Evolutionary conservation across 2,329 filamentous ascomycete species (phyloP).

Genomic region (Fusarium veterinarium): DNA sequence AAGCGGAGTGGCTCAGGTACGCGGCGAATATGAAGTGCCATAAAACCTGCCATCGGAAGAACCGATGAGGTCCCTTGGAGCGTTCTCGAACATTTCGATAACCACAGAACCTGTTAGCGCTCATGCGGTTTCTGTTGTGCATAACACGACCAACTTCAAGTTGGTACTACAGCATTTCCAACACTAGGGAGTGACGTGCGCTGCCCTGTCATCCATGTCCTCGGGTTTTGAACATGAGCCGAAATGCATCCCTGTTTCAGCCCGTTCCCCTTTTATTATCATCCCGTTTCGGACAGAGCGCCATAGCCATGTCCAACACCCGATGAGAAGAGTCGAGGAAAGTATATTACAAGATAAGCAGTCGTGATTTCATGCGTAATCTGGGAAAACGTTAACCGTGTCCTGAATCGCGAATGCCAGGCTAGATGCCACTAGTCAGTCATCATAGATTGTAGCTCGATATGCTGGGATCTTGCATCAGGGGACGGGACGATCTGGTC

Average conservation of each 20-base stretch:
- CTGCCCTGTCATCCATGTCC: conserved; percentile 9
- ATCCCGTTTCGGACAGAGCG: conserved; percentile 16
- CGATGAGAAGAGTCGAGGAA: conserved; percentile 1
- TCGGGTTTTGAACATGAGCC: conserved; percentile 15
- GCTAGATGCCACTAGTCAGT: conserved; percentile 8
- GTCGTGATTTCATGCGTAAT: conserved; percentile 17
- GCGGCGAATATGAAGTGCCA: conserved; percentile 4
- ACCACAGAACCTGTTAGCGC: conserved; percentile 30
- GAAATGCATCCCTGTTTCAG: conserved; percentile 38
- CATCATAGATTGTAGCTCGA: conserved; percentile 25
- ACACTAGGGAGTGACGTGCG: conserved; percentile 20
- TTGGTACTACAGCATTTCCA: background rate
- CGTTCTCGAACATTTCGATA: conserved; percentile 36
- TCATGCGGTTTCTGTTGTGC: conserved; percentile 32
- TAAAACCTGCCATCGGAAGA: conserved; percentile 11
- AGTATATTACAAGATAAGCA: conserved; percentile 13
- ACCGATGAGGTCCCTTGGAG: conserved; percentile 23
- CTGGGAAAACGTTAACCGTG: conserved; percentile 30
- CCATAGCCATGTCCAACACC: background rate
- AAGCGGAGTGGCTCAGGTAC: conserved; percentile 22
- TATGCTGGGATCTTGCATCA: conserved; percentile 36
- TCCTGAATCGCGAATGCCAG: conserved; percentile 11
- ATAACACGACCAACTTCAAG: conserved; percentile 6
- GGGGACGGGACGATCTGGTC: conserved; percentile 40
- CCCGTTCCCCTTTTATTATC: conserved; percentile 31